A percentile compares a stretch with the other conserved stretches of the same genome.
phyloP scores from a whole-genome alignment of 1,284 basidiomycete species.

The Exsudoporus floridanus region DNA sequence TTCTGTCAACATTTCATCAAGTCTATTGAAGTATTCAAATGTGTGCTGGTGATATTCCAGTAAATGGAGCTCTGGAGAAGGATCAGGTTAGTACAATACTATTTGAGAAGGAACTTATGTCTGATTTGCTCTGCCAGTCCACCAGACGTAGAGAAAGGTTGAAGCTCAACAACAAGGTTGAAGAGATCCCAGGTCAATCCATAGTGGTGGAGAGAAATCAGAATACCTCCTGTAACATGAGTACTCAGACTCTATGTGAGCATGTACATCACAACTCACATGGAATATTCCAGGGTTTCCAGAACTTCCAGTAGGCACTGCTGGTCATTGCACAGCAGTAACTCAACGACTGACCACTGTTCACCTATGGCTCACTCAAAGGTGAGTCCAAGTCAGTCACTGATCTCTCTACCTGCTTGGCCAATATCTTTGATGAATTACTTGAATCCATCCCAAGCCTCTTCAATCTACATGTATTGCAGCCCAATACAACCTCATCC shows the following conservation, averaged over 20 bases:
- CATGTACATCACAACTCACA: conserved; percentile 3
- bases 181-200: neutral
- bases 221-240: too few species aligned
- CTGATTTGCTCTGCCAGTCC: neutral
- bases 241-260: too few species aligned
- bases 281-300: conserved; percentile 22
- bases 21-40: neutral
- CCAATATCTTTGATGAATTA: too few species aligned
- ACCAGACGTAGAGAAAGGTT: neutral
- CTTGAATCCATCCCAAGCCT: neutral
- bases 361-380: too few species aligned
- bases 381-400: too few species aligned
- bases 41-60: neutral
- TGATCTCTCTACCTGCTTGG: too few species aligned
- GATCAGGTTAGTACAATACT: neutral
- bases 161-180: neutral
- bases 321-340: too few species aligned
- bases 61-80: neutral
- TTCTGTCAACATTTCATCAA: neutral
- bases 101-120: neutral
- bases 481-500: conserved; percentile 23
- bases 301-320: conserved; percentile 13
- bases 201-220: too few species aligned
- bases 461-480: conserved; percentile 11
- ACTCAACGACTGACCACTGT: too few species aligned